Percentiles rank a stretch among this genome's conserved stretches.
phyloP scores from a whole-genome alignment of 139 green algal species.

The Limnomonas spitsbergensis region DNA sequence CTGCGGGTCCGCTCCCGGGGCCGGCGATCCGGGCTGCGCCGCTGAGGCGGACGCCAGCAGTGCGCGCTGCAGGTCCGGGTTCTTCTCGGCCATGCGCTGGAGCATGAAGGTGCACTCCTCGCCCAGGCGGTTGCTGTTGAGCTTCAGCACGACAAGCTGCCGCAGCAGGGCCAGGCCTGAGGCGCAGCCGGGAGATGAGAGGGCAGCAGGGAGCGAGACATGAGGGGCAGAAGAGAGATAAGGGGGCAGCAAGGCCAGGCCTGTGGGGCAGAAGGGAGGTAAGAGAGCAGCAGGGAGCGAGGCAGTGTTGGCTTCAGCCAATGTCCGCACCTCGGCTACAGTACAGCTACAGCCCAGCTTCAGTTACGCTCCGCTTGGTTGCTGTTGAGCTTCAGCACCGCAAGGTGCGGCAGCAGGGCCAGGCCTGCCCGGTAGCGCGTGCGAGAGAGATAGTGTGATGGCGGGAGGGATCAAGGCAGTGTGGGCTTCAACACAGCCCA shows the following conservation, averaged over 20 bases:
- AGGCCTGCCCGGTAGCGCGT: slow-evolving; percentile 29
- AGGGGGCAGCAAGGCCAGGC: no score
- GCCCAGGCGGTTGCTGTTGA: slow-evolving; percentile 55
- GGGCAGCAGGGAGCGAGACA: neutral
- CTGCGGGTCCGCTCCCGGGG: no score
- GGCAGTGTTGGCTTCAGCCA: no score
- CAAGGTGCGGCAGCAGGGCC: slow-evolving; percentile 29
- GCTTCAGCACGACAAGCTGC: slow-evolving; percentile 37
- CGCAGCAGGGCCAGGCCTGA: slow-evolving; percentile 36
- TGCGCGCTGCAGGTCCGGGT: slow-evolving; percentile 19
- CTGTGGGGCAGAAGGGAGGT: neutral
- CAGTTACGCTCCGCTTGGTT: no score
- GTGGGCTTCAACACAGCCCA: no score
- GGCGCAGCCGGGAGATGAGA: no score
- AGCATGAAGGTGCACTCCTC: slow-evolving; percentile 42
- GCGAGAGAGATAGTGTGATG: neutral
- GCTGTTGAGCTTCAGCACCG: slow-evolving; percentile 40
- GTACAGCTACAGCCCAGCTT: no score
- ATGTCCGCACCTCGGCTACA: no score
- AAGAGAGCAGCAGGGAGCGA: neutral
- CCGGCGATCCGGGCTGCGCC: no score
- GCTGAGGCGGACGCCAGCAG: no score
- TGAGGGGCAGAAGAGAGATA: no score
- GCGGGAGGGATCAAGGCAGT: neutral
- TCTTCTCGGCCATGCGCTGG: slow-evolving; percentile 24